These are phyloP conservation scores for Alternaria panax DNA, from an alignment of 2,329 filamentous ascomycete genomes.

Conservation along the genomic window DNA sequence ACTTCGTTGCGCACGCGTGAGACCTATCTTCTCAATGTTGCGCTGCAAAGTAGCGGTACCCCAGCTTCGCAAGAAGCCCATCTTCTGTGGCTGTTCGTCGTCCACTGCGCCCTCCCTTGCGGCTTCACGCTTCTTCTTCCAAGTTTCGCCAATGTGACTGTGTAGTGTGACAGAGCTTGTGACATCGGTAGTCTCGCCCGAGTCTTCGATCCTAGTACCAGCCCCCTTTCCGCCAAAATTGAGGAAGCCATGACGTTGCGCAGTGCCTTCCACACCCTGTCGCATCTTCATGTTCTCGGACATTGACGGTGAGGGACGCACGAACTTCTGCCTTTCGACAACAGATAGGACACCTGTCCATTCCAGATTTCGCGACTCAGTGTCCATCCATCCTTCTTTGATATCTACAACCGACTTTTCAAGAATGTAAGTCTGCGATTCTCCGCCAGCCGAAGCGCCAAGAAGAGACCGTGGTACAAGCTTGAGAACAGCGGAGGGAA, in stretches of 20 bases:
- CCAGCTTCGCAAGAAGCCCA: constrained; percentile 68
- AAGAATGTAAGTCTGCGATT: constrained; percentile 80
- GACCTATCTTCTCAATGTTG: constrained; percentile 80
- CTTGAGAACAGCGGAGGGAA: constrained; percentile 77
- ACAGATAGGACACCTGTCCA: constrained; percentile 82
- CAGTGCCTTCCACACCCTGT: constrained; percentile 41
- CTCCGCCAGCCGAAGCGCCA: constrained; percentile 64
- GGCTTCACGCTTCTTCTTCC: constrained; percentile 57
- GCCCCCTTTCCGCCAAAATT: constrained; percentile 33
- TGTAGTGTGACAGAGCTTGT: constrained; percentile 77
- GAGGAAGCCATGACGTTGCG: constrained; percentile 44
- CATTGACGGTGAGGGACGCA: constrained; percentile 50
- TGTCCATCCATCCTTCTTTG: constrained; percentile 81
- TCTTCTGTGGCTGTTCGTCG: constrained; percentile 58
- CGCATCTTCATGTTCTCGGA: constrained; percentile 36
- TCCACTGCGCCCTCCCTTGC: constrained; percentile 50
- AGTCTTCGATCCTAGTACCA: constrained; percentile 41
- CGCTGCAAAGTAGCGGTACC: constrained; percentile 76
- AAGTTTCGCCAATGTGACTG: constrained; percentile 74
- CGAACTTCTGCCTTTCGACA: constrained; percentile 77
- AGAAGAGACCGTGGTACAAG: constrained; percentile 74
- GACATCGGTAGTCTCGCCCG: constrained; percentile 66
- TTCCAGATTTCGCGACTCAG: constrained; percentile 81
- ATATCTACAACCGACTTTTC: constrained; percentile 82
- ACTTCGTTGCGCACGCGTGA: constrained; percentile 78